phyloP scores from a whole-genome alignment of 1,284 basidiomycete species.

The Sporisorium sorghi region DNA sequence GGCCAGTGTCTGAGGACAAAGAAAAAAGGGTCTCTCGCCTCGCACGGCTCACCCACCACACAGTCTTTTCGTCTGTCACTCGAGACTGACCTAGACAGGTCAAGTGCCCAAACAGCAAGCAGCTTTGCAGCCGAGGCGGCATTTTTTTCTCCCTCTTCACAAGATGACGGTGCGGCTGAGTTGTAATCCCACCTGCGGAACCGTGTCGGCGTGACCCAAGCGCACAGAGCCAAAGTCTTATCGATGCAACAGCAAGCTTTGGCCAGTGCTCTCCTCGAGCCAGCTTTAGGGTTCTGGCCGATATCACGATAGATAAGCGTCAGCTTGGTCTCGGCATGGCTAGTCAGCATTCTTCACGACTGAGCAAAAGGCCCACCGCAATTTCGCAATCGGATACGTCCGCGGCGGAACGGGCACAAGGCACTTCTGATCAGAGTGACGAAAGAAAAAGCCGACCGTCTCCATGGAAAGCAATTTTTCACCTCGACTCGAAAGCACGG shows the following conservation, averaged over 20 bases:
- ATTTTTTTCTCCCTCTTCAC: too few relatives aligned
- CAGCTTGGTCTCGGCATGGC: conserved; percentile 1
- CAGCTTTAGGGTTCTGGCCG: too few relatives aligned
- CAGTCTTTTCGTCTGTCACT: background rate
- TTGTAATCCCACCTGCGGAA: conserved; percentile 12
- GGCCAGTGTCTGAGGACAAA: background rate
- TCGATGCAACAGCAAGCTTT: background rate
- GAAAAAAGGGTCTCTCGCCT: conserved; percentile 7
- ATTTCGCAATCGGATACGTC: too few relatives aligned
- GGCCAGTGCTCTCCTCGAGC: too few relatives aligned
- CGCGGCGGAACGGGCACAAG: background rate
- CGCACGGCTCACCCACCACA: background rate
- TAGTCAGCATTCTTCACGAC: background rate
- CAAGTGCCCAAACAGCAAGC: background rate
- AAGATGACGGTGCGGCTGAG: conserved; percentile 20
- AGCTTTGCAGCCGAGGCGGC: background rate
- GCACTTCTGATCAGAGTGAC: background rate
- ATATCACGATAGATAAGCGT: too few relatives aligned
- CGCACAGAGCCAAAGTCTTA: background rate
- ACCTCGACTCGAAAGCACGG: background rate
- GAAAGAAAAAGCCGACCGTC: background rate
- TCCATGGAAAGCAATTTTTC: conserved; percentile 1
- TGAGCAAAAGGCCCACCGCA: background rate
- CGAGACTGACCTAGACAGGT: conserved; percentile 3
- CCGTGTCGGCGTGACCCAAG: background rate